phyloP scores from a whole-genome alignment of 2,329 filamentous ascomycete genomes.

The Colletotrichum sidae region DNA sequence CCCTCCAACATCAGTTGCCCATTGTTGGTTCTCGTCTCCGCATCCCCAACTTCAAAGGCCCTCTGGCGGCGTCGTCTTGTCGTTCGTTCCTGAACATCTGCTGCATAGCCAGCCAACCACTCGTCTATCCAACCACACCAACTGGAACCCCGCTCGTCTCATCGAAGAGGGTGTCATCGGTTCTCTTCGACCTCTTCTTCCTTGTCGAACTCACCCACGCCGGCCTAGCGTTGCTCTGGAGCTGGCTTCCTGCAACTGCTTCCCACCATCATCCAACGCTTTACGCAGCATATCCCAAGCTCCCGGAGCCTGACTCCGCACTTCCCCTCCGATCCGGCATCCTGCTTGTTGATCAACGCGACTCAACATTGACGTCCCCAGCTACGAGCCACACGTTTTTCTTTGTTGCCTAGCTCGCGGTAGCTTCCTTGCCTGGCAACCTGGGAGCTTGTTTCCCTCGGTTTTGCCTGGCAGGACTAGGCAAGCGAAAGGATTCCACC shows the following conservation, averaged over 20 bases:
- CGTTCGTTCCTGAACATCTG: conserved; percentile 23
- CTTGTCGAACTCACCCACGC: conserved; percentile 5
- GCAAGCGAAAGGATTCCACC: conserved; percentile 31
- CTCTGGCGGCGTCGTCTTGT: conserved; percentile 15
- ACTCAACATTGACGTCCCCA: conserved; percentile 3
- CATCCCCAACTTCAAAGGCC: conserved; percentile 2
- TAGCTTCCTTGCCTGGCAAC: neutral
- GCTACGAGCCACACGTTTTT: conserved; percentile 1
- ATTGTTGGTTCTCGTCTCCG: conserved; percentile 11
- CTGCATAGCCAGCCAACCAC: conserved; percentile 6
- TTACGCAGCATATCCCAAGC: neutral
- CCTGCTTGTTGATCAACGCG: conserved; percentile 12
- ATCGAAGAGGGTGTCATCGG: conserved; percentile 34
- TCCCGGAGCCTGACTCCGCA: conserved; percentile 12
- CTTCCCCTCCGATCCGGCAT: conserved; percentile 9
- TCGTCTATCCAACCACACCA: conserved; percentile 7
- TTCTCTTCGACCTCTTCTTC: conserved; percentile 14
- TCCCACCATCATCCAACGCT: conserved; percentile 1
- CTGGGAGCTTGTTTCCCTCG: conserved; percentile 9
- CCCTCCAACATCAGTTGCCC: neutral
- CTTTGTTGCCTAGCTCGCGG: conserved; percentile 2
- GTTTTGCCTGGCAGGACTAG: conserved; percentile 16
- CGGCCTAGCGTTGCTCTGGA: conserved; percentile 19
- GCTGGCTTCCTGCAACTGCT: conserved; percentile 22
- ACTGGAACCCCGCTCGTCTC: conserved; percentile 20